phyloP scores from a whole-genome alignment of 352 stramenopile genomes.

The Pythium utonaiense region DNA sequence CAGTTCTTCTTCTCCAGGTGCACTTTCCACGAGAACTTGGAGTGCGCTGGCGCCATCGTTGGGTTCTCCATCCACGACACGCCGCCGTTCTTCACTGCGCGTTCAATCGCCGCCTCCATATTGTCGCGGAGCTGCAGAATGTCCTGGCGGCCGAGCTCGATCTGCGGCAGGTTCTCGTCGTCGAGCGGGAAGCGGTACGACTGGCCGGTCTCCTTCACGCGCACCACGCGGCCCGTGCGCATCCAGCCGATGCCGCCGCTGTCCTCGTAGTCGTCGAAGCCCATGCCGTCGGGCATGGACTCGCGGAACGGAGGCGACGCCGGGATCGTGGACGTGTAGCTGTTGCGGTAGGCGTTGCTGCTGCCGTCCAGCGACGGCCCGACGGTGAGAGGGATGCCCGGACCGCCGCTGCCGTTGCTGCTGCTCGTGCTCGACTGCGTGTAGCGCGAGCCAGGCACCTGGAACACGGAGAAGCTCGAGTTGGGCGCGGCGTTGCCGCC shows the following conservation, averaged over 20 bases:
- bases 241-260: slow-evolving; percentile 57
- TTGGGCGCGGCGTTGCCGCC: background rate
- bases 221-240: slow-evolving; percentile 63
- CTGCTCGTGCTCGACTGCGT: slow-evolving; percentile 26
- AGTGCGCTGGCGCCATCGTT: slow-evolving; percentile 44
- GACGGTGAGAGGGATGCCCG: slow-evolving; percentile 18
- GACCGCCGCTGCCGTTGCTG: background rate
- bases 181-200: slow-evolving; percentile 74
- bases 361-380: slow-evolving; percentile 18
- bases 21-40: slow-evolving; percentile 62
- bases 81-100: slow-evolving; percentile 22
- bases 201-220: slow-evolving; percentile 66
- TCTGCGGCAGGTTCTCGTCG: slow-evolving; percentile 45
- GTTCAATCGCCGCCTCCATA: slow-evolving; percentile 40
- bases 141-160: slow-evolving; percentile 21
- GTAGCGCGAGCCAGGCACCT: slow-evolving; percentile 40
- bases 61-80: slow-evolving; percentile 74
- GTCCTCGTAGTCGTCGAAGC: slow-evolving; percentile 29
- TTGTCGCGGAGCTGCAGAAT: slow-evolving; percentile 26
- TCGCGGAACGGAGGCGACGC: slow-evolving; percentile 21
- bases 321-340: slow-evolving; percentile 25
- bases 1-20: slow-evolving; percentile 71
- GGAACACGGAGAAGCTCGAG: slow-evolving; percentile 64
- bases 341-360: slow-evolving; percentile 15
- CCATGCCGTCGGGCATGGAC: slow-evolving; percentile 17